phyloP scores from a whole-genome alignment of 1,139 yeast species.

The Yamadazyma siamensis region DNA sequence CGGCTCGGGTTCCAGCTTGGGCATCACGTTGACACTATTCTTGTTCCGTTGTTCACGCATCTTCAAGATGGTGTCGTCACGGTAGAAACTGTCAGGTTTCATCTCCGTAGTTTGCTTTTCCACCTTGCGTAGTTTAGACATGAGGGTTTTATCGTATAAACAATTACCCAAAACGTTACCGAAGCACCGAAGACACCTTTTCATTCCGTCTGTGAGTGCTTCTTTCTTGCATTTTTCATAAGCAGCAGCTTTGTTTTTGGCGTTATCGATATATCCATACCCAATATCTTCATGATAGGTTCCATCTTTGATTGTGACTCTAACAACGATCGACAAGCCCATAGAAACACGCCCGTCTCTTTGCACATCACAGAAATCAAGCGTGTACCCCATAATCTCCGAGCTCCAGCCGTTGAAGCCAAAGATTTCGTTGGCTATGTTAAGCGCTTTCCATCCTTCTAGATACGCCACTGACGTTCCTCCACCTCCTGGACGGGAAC shows the following conservation, averaged over 20 bases:
- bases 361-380: slow-evolving; percentile 69
- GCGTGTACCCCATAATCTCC: slow-evolving; percentile 59
- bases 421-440: slow-evolving; percentile 74
- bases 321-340: slow-evolving; percentile 68
- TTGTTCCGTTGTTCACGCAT: slow-evolving; percentile 22
- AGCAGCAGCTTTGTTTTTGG: slow-evolving; percentile 66
- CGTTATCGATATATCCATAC: slow-evolving; percentile 74
- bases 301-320: slow-evolving; percentile 72
- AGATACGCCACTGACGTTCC: slow-evolving; percentile 65
- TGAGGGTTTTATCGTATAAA: slow-evolving; percentile 65
- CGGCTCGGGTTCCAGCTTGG: no score
- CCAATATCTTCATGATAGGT: slow-evolving; percentile 80
- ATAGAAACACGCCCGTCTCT: slow-evolving; percentile 52
- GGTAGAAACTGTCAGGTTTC: slow-evolving; percentile 41
- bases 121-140: slow-evolving; percentile 53
- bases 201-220: slow-evolving; percentile 77
- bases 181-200: slow-evolving; percentile 71
- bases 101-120: slow-evolving; percentile 53
- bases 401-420: slow-evolving; percentile 83
- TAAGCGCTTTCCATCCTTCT: slow-evolving; percentile 80
- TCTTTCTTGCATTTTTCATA: slow-evolving; percentile 81
- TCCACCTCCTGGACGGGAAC: slow-evolving; percentile 78
- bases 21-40: slow-evolving; percentile 9
- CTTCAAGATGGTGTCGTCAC: slow-evolving; percentile 35
- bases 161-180: slow-evolving; percentile 82